These are phyloP conservation scores for Cruciata laevipes DNA, from an alignment of 257 asterid genomes.

Conservation along the genomic window DNA sequence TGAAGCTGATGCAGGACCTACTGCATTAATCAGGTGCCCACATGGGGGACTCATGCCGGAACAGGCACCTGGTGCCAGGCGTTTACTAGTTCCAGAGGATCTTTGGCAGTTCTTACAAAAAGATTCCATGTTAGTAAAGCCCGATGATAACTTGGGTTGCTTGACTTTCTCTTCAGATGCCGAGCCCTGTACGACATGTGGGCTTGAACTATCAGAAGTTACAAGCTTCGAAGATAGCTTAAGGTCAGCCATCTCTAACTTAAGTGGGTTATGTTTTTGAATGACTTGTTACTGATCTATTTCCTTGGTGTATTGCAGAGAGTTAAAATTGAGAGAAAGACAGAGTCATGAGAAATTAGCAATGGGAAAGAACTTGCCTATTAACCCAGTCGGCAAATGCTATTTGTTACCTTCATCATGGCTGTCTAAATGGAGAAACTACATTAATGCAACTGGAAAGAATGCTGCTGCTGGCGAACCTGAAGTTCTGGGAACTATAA, in stretches of 20 bases:
- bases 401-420: constrained; percentile 77
- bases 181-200: constrained; percentile 70
- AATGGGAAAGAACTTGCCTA: constrained; percentile 44
- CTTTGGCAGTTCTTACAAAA: constrained; percentile 73
- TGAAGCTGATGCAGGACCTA: constrained; percentile 95
- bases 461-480: constrained; percentile 52
- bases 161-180: constrained; percentile 57
- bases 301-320: constrained; percentile 52
- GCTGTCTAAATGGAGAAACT: constrained; percentile 81
- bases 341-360: constrained; percentile 81
- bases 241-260: constrained; percentile 45
- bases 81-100: constrained; percentile 65
- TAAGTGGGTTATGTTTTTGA: constrained; percentile 7
- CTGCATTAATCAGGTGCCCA: constrained; percentile 84
- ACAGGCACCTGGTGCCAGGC: constrained; percentile 82
- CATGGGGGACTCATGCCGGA: constrained; percentile 93
- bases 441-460: constrained; percentile 61
- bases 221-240: constrained; percentile 76
- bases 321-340: constrained; percentile 72
- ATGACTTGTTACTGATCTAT: constrained; percentile 28
- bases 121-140: constrained; percentile 71
- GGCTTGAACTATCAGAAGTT: constrained; percentile 63
- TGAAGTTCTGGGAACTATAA: constrained; percentile 46
- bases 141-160: constrained; percentile 63
- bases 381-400: constrained; percentile 51